These are phyloP conservation scores for Citrullus amarus DNA, from an alignment of 306 rosid genomes.

Conservation along the genomic window DNA sequence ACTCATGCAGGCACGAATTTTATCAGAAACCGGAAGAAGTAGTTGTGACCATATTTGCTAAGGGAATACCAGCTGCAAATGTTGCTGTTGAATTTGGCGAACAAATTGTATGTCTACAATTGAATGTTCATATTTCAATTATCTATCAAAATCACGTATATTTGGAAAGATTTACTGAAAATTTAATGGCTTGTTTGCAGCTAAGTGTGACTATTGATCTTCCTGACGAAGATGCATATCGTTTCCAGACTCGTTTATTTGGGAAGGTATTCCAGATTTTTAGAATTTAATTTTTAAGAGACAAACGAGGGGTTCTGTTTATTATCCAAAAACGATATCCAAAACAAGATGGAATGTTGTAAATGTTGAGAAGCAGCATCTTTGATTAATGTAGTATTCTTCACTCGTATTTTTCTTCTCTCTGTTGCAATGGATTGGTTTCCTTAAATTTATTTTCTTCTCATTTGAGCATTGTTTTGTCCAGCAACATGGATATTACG, in stretches of 20 bases:
- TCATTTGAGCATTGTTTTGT: background rate
- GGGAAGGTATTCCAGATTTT: constrained; percentile 49
- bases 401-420: background rate
- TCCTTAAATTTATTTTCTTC: background rate
- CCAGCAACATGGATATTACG: background rate
- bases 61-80: constrained; percentile 46
- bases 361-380: background rate
- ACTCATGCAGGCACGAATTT: constrained; percentile 55
- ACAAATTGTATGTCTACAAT: constrained; percentile 59
- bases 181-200: constrained; percentile 29
- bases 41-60: constrained; percentile 75
- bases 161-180: background rate
- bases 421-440: background rate
- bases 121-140: background rate
- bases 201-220: constrained; percentile 50
- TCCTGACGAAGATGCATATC: constrained; percentile 53
- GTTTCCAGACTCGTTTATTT: constrained; percentile 66
- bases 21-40: constrained; percentile 67
- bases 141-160: background rate
- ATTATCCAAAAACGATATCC: background rate
- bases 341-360: background rate
- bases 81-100: constrained; percentile 59
- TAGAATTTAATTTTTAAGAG: background rate
- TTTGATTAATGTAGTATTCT: background rate
- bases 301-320: background rate